Conservation (phyloP, 108 stramenopile species). For the Conticribra guillardii region DNA sequence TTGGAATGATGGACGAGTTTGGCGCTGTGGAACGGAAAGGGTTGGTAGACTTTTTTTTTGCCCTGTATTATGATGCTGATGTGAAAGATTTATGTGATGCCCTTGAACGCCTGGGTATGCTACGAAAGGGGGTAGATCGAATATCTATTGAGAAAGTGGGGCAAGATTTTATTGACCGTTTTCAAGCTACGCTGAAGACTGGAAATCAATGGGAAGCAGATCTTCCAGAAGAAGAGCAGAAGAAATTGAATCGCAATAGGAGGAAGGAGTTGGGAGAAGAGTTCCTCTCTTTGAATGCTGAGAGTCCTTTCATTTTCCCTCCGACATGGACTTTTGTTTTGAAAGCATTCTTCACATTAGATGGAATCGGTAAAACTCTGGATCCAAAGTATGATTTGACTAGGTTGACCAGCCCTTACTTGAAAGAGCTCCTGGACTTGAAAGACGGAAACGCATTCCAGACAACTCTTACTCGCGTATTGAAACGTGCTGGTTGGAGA, state of each 20-base stretch:
- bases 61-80: slow-evolving; percentile 90
- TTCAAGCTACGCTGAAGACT: slow-evolving; percentile 79
- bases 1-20: slow-evolving; percentile 99
- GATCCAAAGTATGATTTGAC: slow-evolving; percentile 95
- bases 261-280: slow-evolving; percentile 86
- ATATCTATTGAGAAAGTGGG: slow-evolving; percentile 95
- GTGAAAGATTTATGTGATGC: slow-evolving; percentile 93
- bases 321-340: slow-evolving; percentile 99
- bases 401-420: slow-evolving; percentile 88
- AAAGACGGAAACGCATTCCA: slow-evolving; percentile 91
- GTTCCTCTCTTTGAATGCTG: slow-evolving; percentile 88
- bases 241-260: slow-evolving; percentile 67
- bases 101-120: slow-evolving; percentile 93
- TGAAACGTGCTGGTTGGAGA: slow-evolving; percentile 85
- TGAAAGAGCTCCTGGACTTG: slow-evolving; percentile 95
- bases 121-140: slow-evolving; percentile 91
- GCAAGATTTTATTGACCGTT: slow-evolving; percentile 94
- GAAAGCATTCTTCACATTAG: slow-evolving; percentile 95
- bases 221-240: slow-evolving; percentile 76
- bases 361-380: slow-evolving; percentile 97
- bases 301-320: slow-evolving; percentile 95
- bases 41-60: slow-evolving; percentile 90
- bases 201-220: slow-evolving; percentile 82
- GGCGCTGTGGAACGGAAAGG: slow-evolving; percentile 75
- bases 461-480: slow-evolving; percentile 79